Evolutionary conservation across 163 green algal genomes (phyloP), one percentile per base, ranked within the genome.

Genomic region (Chlamydomonas reinhardtii): DNA sequence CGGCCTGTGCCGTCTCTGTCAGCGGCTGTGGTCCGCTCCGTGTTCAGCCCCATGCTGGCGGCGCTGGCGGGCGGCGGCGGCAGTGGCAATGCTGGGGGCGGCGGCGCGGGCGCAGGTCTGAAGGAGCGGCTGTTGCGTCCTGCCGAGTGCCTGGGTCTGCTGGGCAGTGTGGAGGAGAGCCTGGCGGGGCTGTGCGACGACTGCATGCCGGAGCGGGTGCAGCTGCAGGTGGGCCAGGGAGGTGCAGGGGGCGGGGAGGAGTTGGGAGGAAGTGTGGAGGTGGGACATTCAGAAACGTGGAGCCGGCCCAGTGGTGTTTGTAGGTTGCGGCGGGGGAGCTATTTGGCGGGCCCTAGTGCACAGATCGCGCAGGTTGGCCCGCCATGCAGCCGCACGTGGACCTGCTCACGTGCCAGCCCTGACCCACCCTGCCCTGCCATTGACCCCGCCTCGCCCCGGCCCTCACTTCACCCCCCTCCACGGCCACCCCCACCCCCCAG

Each of bases 101-200:
- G 48, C 48, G 48, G 48, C 48, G n/a, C n/a, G n/a, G 14, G 48
- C 14, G 48, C 11, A 9, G 48, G 48, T 1, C 48, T 19, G 48
- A 9, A 19, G 48, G 48, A 56, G 11, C 48, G 48, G 48, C 48
- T 56, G 48, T 14, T 12, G 48, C 48, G 48, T 9, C 65, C 66
- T 3, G 31, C 79, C 24, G 79, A 85, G 22, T 78, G 39, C 68
- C 31, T 27, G 16, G 24, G 32, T 2, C 70, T 81, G 71, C 56
- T 87, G 71, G 71, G n/a, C 2, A n/a, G 29, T 4, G 59, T 80
- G 37, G 81, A 87, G 81, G 71, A 66, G 81, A 54, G 52, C 20
- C 59, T 87, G 81, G 81, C 11, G 34, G 65, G 34, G 29, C 71
- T 87, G 81, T 81, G 81, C 59, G 81, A 87, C 19, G 81, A 87